Percentiles rank a stretch among this genome's conserved stretches.
These are phyloP conservation scores for Cucurbita pepo DNA, from an alignment of 306 rosid genomes.

Conservation along the genomic window DNA sequence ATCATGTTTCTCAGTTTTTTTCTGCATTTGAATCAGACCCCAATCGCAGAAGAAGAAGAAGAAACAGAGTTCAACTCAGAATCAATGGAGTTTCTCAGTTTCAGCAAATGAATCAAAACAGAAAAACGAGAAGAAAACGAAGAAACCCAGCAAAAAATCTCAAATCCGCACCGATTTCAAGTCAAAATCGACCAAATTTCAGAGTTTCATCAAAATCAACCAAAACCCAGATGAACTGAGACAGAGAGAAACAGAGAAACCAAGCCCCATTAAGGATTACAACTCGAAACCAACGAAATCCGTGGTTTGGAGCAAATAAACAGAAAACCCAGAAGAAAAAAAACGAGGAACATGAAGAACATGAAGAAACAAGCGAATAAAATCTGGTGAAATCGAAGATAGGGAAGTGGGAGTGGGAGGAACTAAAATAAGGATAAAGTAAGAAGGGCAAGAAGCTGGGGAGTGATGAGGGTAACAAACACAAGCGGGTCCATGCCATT, in stretches of 20 bases:
- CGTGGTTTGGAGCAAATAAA: neutral
- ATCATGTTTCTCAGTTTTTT: too few relatives aligned
- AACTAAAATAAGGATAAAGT: conserved; percentile 1
- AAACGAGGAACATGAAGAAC: neutral
- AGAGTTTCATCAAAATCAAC: neutral
- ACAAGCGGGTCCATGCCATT: conserved; percentile 17
- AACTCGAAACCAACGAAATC: neutral
- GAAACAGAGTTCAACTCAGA: neutral
- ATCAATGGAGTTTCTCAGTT: neutral
- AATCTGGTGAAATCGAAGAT: neutral
- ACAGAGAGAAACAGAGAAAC: neutral
- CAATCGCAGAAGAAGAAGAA: too few relatives aligned
- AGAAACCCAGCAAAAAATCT: neutral
- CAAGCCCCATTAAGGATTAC: neutral
- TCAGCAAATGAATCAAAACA: neutral
- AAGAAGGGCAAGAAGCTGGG: neutral
- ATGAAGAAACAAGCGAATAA: too few relatives aligned
- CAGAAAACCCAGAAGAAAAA: neutral
- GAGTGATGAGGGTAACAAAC: conserved; percentile 7
- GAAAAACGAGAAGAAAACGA: neutral
- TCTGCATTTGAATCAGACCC: too few relatives aligned
- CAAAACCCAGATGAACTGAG: neutral
- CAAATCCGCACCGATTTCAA: neutral
- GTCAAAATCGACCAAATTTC: neutral
- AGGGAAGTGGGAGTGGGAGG: neutral